Percentiles rank a stretch among this genome's conserved stretches.
Evolutionary conservation across 1,284 basidiomycete species (phyloP).

Genomic region (Cutaneotrichosporon daszewskae): DNA sequence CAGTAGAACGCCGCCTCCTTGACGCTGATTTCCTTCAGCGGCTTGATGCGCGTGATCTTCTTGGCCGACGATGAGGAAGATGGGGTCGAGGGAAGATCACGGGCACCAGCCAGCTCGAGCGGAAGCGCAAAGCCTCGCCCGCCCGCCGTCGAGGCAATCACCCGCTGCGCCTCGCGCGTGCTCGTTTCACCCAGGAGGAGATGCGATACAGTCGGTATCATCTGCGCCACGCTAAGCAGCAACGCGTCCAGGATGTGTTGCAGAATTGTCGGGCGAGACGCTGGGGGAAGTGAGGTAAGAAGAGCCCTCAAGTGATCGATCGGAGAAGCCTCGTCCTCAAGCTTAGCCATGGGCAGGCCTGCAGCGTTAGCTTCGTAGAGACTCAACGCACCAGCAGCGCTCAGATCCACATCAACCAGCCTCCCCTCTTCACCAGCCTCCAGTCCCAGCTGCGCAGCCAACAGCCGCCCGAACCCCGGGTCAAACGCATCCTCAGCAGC

Average conservation of each 20-base stretch:
- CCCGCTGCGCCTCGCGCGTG: slow-evolving; percentile 68
- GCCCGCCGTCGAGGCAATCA: slow-evolving; percentile 68
- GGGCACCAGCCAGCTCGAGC: slow-evolving; percentile 59
- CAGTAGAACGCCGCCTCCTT: slow-evolving; percentile 60
- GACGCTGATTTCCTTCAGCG: slow-evolving; percentile 67
- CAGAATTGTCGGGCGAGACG: slow-evolving; percentile 63
- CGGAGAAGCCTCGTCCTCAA: slow-evolving; percentile 41
- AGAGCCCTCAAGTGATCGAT: slow-evolving; percentile 55
- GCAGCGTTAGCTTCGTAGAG: not conserved
- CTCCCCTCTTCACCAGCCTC: not conserved
- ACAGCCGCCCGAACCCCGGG: slow-evolving; percentile 7
- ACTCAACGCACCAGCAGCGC: slow-evolving; percentile 22
- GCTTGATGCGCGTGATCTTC: slow-evolving; percentile 59
- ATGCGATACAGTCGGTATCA: slow-evolving; percentile 60
- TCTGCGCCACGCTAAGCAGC: slow-evolving; percentile 60
- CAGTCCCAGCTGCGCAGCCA: slow-evolving; percentile 4
- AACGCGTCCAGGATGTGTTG: slow-evolving; percentile 63
- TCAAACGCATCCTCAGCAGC: slow-evolving; percentile 43
- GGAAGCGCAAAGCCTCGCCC: slow-evolving; percentile 72
- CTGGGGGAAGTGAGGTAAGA: slow-evolving; percentile 66
- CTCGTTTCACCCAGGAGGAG: slow-evolving; percentile 74
- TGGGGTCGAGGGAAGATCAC: not conserved
- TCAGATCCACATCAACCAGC: slow-evolving; percentile 24
- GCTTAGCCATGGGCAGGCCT: slow-evolving; percentile 14
- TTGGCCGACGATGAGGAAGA: not conserved